Evolutionary conservation across 441 rosid genomes (phyloP).

Genomic region (Populus hybrid): DNA sequence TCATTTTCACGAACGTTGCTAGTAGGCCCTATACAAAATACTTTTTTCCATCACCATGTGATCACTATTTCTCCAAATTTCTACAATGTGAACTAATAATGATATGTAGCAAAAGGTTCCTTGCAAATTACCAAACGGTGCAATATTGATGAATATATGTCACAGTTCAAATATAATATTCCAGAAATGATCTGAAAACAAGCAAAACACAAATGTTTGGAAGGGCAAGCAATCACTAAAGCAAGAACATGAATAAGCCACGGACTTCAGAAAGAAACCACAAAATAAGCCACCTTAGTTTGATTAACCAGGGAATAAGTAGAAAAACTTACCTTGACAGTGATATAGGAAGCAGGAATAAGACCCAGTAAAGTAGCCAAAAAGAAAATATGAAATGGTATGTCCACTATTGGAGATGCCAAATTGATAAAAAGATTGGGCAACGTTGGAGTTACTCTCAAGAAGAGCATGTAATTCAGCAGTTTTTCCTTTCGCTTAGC

Average conservation of each 20-base stretch:
- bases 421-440: conserved; percentile 95
- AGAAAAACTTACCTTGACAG: conserved; percentile 68
- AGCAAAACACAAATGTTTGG: background rate
- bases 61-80: background rate
- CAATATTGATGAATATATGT: background rate
- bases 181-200: background rate
- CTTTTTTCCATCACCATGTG: background rate
- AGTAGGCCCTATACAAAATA: too few relatives aligned
- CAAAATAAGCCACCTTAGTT: background rate
- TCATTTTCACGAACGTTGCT: too few relatives aligned
- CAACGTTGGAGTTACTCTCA: conserved; percentile 88
- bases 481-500: conserved; percentile 84
- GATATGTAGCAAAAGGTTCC: background rate
- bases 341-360: conserved; percentile 87
- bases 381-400: conserved; percentile 95
- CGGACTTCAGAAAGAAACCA: background rate
- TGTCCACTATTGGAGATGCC: conserved; percentile 96
- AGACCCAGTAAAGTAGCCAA: conserved; percentile 87
- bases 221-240: background rate
- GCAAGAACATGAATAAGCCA: background rate
- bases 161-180: background rate
- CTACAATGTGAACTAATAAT: background rate
- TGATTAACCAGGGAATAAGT: conserved; percentile 1
- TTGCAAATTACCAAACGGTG: background rate
- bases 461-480: conserved; percentile 91